phyloP scores from a whole-genome alignment of 208 protist species.

The Perkinsela sp. region DNA sequence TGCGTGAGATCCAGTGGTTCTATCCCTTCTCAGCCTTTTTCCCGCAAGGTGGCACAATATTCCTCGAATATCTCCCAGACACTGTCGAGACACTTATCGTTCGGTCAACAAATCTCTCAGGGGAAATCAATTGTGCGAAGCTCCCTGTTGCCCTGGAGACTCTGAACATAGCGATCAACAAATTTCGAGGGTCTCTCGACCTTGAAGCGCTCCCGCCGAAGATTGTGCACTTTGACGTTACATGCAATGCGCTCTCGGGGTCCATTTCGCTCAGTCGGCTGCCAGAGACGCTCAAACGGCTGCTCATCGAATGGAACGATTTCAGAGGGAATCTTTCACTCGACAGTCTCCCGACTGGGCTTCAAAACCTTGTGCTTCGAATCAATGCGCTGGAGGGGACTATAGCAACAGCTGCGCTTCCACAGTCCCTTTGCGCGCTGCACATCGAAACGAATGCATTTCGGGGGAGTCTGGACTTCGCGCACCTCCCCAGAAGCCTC shows the following conservation, averaged over 20 bases:
- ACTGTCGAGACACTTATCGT: not conserved
- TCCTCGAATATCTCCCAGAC: not conserved
- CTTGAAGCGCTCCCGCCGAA: not conserved
- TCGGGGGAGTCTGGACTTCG: not conserved
- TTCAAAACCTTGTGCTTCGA: not conserved
- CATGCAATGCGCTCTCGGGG: not conserved
- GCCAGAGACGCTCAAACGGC: not conserved
- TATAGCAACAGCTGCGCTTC: not conserved
- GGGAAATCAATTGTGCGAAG: not conserved
- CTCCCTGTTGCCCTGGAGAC: not conserved
- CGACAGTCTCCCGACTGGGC: not conserved
- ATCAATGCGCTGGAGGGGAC: not conserved
- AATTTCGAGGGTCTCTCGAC: not conserved
- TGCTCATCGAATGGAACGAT: not conserved
- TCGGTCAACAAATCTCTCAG: not conserved
- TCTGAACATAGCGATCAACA: not conserved
- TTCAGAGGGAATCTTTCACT: not conserved
- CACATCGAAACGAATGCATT: not conserved
- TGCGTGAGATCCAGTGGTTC: no score
- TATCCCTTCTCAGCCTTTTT: no score
- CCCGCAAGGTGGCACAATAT: not conserved
- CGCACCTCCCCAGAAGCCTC: not conserved
- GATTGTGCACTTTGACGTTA: not conserved
- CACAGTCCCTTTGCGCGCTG: not conserved
- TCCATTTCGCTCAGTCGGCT: not conserved